phyloP scores from a whole-genome alignment of 2,329 filamentous ascomycete genomes.

The Claviceps sp. region DNA sequence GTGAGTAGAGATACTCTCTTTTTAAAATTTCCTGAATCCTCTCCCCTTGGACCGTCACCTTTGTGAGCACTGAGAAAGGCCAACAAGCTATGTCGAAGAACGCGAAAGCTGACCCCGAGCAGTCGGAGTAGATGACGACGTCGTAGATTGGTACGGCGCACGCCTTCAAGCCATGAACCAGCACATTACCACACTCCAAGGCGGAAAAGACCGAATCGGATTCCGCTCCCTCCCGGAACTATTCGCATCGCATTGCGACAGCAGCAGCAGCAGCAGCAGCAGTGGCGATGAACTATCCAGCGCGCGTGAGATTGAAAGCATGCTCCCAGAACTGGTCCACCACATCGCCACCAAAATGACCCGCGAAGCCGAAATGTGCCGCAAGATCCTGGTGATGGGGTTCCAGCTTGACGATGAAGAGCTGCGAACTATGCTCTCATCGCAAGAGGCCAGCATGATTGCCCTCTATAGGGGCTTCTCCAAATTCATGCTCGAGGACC shows the following conservation, averaged over 20 bases:
- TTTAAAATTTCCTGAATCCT: neutral
- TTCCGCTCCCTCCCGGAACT: constrained; percentile 17
- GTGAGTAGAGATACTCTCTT: constrained; percentile 10
- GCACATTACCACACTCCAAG: constrained; percentile 12
- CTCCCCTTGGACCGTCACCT: neutral
- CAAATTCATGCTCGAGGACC: constrained; percentile 35
- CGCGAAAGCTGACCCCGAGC: neutral
- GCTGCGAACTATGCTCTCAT: constrained; percentile 14
- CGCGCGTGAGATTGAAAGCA: constrained; percentile 16
- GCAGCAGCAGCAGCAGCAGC: too few species aligned
- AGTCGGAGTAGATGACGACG: constrained; percentile 29
- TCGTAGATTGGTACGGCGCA: constrained; percentile 25
- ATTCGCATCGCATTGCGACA: constrained; percentile 13
- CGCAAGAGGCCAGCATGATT: constrained; percentile 24
- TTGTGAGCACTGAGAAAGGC: neutral
- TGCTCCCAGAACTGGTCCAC: constrained; percentile 26
- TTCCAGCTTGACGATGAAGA: constrained; percentile 19
- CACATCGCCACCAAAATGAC: constrained; percentile 14
- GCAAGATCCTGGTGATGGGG: constrained; percentile 22
- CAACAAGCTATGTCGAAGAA: neutral
- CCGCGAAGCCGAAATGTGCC: constrained; percentile 16
- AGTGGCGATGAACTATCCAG: neutral
- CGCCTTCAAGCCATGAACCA: constrained; percentile 24
- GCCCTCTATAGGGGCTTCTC: constrained; percentile 47
- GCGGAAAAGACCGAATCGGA: constrained; percentile 12